A percentile compares a stretch with the other conserved stretches of the same genome.
These are phyloP conservation scores for Penicillium atrosanguineum DNA, from an alignment of 495 filamentous ascomycete species.

Conservation along the genomic window DNA sequence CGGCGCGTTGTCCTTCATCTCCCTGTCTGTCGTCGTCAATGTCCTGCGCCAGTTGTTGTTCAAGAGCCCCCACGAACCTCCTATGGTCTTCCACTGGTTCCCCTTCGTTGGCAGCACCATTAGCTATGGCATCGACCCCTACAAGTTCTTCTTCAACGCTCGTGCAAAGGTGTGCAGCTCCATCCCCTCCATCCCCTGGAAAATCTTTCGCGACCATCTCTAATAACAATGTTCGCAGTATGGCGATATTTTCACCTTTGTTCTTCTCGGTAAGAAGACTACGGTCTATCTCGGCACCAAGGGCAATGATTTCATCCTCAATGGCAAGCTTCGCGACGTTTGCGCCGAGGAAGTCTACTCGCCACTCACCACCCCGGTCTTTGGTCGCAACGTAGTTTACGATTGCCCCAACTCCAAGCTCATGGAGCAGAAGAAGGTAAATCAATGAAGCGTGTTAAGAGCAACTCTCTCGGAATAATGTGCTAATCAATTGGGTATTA, in stretches of 20 bases:
- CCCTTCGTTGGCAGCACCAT: slow-evolving; percentile 63
- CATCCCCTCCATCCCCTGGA: neutral
- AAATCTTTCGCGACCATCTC: neutral
- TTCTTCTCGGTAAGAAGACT: slow-evolving; percentile 61
- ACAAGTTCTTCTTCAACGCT: slow-evolving; percentile 56
- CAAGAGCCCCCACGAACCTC: slow-evolving; percentile 61
- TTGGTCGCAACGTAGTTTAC: slow-evolving; percentile 63
- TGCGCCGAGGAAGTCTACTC: slow-evolving; percentile 65
- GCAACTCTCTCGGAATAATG: neutral
- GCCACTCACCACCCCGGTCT: slow-evolving; percentile 59
- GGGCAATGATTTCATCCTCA: slow-evolving; percentile 63
- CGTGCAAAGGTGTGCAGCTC: slow-evolving; percentile 48
- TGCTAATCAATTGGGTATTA: slow-evolving; percentile 20
- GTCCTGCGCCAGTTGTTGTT: slow-evolving; percentile 68
- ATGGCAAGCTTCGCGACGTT: slow-evolving; percentile 59
- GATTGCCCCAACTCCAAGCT: slow-evolving; percentile 65
- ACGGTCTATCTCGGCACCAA: slow-evolving; percentile 61
- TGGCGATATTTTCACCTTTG: slow-evolving; percentile 64
- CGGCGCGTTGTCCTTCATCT: slow-evolving; percentile 31
- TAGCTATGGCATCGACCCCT: slow-evolving; percentile 63
- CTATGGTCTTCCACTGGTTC: slow-evolving; percentile 64
- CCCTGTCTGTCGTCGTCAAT: slow-evolving; percentile 52
- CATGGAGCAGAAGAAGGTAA: slow-evolving; percentile 69
- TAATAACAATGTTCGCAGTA: slow-evolving; percentile 40
- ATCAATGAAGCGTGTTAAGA: neutral